These are phyloP conservation scores for sorghum (Sorghum bicolor) DNA, from an alignment of 176 grass and related monocot genomes.

Conservation along the genomic window Sorghum_bicolor_NCBIv3 NC_012870.2:61340501-61341000, in stretches of 20 bases:
- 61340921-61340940: not conserved
- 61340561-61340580: constrained; percentile 26
- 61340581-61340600: constrained; percentile 2
- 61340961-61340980: constrained; percentile 5
- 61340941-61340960: not conserved
- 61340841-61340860: constrained; percentile 32
- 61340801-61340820: constrained; percentile 42
- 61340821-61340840: constrained; percentile 51
- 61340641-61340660: constrained; percentile 41
- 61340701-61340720: constrained; percentile 31
- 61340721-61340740: constrained; percentile 32
- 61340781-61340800: constrained; percentile 34
- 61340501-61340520: constrained; percentile 6
- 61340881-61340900: constrained; percentile 1
- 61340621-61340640: constrained; percentile 9
- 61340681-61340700: constrained; percentile 35
- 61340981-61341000: not conserved
- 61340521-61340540: constrained; percentile 14
- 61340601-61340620: constrained; percentile 18
- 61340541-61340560: constrained; percentile 35
- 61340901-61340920: not conserved
- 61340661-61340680: constrained; percentile 40
- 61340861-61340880: constrained; percentile 9
- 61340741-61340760: constrained; percentile 29
- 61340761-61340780: constrained; percentile 46